Percentiles rank a stretch among this genome's conserved stretches.
Evolutionary conservation across 768 basidiomycete genomes (phyloP).

Genomic region (Lentinula sp.): DNA sequence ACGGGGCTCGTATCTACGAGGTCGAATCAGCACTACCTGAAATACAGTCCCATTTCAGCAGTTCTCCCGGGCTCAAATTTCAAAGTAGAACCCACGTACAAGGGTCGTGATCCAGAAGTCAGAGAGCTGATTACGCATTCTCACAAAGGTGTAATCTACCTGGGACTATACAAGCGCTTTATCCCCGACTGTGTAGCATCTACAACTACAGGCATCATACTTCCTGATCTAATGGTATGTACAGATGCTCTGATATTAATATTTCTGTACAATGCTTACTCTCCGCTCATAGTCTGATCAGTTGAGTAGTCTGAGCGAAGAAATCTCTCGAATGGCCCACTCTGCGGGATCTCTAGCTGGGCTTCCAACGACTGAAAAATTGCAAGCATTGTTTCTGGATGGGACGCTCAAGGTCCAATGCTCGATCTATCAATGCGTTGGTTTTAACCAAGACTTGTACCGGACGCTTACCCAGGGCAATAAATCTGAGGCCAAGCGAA

Average conservation of each 20-base stretch:
- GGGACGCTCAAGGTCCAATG: not conserved
- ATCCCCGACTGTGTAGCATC: not conserved
- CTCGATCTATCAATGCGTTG: not conserved
- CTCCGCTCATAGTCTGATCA: not conserved
- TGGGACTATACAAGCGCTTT: not conserved
- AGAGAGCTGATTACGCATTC: not conserved
- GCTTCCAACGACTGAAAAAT: not conserved
- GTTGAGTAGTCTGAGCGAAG: not conserved
- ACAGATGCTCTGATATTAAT: not conserved
- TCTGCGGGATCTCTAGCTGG: not conserved
- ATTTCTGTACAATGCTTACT: not conserved
- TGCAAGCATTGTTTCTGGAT: not conserved
- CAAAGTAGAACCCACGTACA: not conserved
- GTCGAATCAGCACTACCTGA: not conserved
- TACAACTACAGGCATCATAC: not conserved
- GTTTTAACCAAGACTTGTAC: not conserved
- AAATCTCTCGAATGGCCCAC: not conserved
- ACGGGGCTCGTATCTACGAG: not conserved
- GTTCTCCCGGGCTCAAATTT: not conserved
- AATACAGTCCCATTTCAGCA: not conserved
- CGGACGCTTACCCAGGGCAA: not conserved
- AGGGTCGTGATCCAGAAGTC: not conserved
- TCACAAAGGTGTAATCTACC: not conserved
- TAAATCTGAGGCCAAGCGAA: not conserved
- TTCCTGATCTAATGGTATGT: not conserved